Base-by-base conservation (phyloP, 805 yeast genomes). In the Myxozyma nipponensis region DNA sequence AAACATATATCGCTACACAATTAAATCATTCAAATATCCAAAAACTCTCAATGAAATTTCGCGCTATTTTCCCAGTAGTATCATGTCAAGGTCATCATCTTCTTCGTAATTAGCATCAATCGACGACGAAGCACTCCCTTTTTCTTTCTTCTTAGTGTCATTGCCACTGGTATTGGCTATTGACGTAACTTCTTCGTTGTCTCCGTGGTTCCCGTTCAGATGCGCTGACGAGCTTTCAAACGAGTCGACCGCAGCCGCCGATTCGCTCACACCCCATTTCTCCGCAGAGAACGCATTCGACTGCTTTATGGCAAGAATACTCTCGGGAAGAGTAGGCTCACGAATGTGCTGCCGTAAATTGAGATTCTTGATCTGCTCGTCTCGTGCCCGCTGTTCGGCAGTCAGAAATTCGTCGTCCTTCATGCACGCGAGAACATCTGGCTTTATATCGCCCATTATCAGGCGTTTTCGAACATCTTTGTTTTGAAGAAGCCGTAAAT, bases 211-310 rank as follows among this genome's bases (percentile, higher is more conserved):
- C n/a, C n/a, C n/a, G n/a, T n/a, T n/a, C n/a, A n/a, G n/a, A n/a
- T n/a, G n/a, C n/a, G n/a, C 7, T 28, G 32, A 28, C 32, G 32
- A 28, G 32, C 13, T 7, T 22, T 42, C 47, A 39, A 52, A 52
- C 22, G 46, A 42, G 23, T 69, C 72, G 1, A 69, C 54, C 0
- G 72, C 71, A 4, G 75, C 75, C 2, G 73, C 74, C 5, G 73
- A 69, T 6, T 63, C 52, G 9, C 66, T 62, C 1, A 69, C 71
- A 4, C 74, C 74, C 75, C 75, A 71, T 41, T 71, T 71, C 13
- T 28, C 13, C 7, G 32, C 32, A 7, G 13, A 9, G 13, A 28
- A 28, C 13, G 32, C 32, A 28, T 28, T 28, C 13, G 13, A 7
- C 13, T 28, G 13, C 13, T 28, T 28, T 7, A 28, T 28, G 13